Evolutionary conservation across 257 asterid genomes (phyloP).

Genomic region (Craterostigma plantagineum): DNA sequence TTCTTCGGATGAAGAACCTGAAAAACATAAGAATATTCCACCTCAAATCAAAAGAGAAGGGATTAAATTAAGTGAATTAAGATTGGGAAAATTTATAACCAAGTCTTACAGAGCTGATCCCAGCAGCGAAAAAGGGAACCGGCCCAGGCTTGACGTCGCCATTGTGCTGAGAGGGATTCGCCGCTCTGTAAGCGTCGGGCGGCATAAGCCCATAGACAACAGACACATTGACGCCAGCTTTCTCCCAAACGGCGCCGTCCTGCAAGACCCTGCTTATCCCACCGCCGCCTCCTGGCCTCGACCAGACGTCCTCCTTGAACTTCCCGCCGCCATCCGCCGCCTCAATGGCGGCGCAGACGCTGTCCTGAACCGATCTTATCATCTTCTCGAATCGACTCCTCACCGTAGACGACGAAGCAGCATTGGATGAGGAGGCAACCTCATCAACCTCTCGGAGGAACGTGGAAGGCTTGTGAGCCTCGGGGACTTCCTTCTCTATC

Average conservation of each 20-base stretch:
- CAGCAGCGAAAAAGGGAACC: slow-evolving; percentile 91
- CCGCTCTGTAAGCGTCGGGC: slow-evolving; percentile 96
- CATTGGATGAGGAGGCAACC: no score
- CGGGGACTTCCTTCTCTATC: no score
- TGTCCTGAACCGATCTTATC: slow-evolving; percentile 82
- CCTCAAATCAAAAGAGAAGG: no score
- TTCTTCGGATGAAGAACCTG: slow-evolving; percentile 95
- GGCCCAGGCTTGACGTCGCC: slow-evolving; percentile 64
- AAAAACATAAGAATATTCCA: slow-evolving; percentile 1
- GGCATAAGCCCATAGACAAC: slow-evolving; percentile 98
- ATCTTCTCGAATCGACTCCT: slow-evolving; percentile 51
- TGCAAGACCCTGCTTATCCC: slow-evolving; percentile 94
- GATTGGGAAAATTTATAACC: no score
- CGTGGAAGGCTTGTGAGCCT: no score
- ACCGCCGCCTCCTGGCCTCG: slow-evolving; percentile 99
- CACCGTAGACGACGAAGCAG: no score
- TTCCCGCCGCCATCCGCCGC: slow-evolving; percentile 51
- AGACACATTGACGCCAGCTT: slow-evolving; percentile 95
- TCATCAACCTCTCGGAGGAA: no score
- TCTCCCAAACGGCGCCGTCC: slow-evolving; percentile 82
- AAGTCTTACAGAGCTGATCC: slow-evolving; percentile 76
- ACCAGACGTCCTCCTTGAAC: slow-evolving; percentile 90
- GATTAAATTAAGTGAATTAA: background rate
- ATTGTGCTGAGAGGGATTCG: slow-evolving; percentile 43
- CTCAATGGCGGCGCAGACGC: slow-evolving; percentile 68